Evolutionary conservation across 768 basidiomycete genomes (phyloP), one percentile per base, ranked within the genome.

Genomic region (Lactifluus rugatus): DNA sequence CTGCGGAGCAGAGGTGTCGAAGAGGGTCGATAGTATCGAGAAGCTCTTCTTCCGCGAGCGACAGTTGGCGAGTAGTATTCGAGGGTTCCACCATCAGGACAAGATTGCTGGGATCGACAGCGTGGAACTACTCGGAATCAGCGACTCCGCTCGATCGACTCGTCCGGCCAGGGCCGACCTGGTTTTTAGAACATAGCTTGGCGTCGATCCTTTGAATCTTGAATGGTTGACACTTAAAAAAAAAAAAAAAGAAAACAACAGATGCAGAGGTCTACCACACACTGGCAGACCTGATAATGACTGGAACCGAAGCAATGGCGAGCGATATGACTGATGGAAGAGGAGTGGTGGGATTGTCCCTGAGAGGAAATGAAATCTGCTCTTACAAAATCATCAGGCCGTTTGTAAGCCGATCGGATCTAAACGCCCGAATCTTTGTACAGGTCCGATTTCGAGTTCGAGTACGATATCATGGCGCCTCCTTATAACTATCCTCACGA

Each of bases 21-120:
- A 86, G 76, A 49, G 83, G 84, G 63, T 84, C 78, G 32, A 73
- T 68, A n/a, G 65, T 60, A 66, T 84, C 83, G 46, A 83, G 76
- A 21, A 68, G 65, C 64, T 85, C 83, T 54, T 84, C 79, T 52
- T 74, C 70, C 23, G 74, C 75, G 25, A 84, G 71, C 37, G 75
- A 70, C 53, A 68, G 62, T 17, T 45, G 37, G 26, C 9, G 8
- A 4, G 25, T 16, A 5, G 52, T 5, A 1, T 19, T 42, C 41
- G 16, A 31, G 28, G 28, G 19, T 8, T n/a, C 16, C 8, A 9
- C n/a, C 41, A 21, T 42, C 14, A 23, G 21, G 36, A 26, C 26
- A 39, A 39, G n/a, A 36, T 37, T 28, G 34, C 9, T 17, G 11
- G 21, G 42, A 45, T 53, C 21, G 31, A 26, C n/a, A 3, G 28